Base-by-base conservation (phyloP, 805 yeast species). In the Alloascoidea africana region DNA sequence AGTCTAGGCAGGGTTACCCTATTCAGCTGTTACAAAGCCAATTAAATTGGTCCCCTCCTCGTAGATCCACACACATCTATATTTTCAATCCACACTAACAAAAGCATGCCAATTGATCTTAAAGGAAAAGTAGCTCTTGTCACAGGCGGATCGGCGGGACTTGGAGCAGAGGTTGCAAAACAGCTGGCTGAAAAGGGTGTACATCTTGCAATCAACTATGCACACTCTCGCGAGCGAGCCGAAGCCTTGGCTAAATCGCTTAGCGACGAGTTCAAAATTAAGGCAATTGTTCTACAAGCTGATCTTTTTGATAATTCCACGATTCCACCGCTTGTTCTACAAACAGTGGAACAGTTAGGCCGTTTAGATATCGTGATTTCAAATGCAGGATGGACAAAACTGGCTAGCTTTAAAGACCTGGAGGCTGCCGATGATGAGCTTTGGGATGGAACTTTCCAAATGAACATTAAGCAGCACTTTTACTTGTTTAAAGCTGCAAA, bases 391-490 rank as follows among this genome's bases (percentile, higher is more conserved):
- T 53, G 55, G 54, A 54, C 59, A 13, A 50, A 51, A 36, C 39
- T 49, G 17, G 48, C 53, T 14, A 52, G 56, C 3, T 48, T 44
- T 40, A 43, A 44, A 5, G 50, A 53, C 35, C 39, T 54, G 36
- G 58, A 54, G 30, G 41, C 44, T 3, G 37, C 52, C 13, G 55
- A 51, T 36, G 56, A 52, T 16, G 49, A 48, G 33, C 35, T 54
- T 18, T 54, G 58, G 58, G 56, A 54, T 41, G 47, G 45, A 8
- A 44, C 51, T 14, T 51, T 46, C 37, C 39, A 41, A 27, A 50
- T 52, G 33, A 60, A 60, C 42, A 45, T 55, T 35, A 50, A 52
- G 39, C 35, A 45, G 3, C 63, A 58, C 40, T 59, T 57, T 37
- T 52, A 41, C 36, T 44, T 57, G 30, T 57, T 50, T 45, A 44